Conservation (phyloP, 805 yeast genomes). For the Vanderwaltozyma verrucispora region DNA sequence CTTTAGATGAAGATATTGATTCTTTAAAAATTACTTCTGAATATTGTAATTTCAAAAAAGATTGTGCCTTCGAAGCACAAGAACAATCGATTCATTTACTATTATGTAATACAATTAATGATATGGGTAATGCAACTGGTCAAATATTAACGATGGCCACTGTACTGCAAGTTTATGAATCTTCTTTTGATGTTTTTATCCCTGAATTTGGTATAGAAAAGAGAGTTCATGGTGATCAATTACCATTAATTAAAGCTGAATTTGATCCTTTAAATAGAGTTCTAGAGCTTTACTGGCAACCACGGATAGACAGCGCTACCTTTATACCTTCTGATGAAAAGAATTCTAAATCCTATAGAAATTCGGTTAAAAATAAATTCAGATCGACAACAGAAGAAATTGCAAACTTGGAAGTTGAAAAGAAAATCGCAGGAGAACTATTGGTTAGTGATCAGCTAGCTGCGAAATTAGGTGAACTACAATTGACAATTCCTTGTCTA, state of each 20-base stretch:
- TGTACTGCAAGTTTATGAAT: conserved; percentile 87
- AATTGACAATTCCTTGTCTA: conserved; percentile 39
- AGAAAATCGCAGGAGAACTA: conserved; percentile 17
- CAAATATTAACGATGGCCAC: conserved; percentile 78
- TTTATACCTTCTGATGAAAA: conserved; percentile 83
- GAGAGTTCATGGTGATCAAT: conserved; percentile 94
- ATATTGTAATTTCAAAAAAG: conserved; percentile 91
- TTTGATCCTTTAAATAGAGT: conserved; percentile 61
- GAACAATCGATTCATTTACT: conserved; percentile 87
- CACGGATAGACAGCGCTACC: conserved; percentile 85
- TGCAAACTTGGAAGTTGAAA: conserved; percentile 38
- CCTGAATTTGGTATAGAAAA: conserved; percentile 94
- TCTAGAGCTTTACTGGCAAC: conserved; percentile 86
- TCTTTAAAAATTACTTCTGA: conserved; percentile 75
- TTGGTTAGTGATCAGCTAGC: conserved; percentile 34
- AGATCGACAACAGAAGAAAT: conserved; percentile 64
- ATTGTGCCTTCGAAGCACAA: conserved; percentile 86
- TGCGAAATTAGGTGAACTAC: conserved; percentile 40
- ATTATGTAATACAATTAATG: conserved; percentile 74
- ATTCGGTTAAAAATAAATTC: conserved; percentile 68
- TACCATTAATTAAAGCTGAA: conserved; percentile 88
- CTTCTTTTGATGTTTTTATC: conserved; percentile 85
- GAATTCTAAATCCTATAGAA: conserved; percentile 63
- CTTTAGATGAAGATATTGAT: conserved; percentile 47
- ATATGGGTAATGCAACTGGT: conserved; percentile 61